Conservation (phyloP, 2,329 filamentous ascomycete species). For the Botryotinia globosa region DNA sequence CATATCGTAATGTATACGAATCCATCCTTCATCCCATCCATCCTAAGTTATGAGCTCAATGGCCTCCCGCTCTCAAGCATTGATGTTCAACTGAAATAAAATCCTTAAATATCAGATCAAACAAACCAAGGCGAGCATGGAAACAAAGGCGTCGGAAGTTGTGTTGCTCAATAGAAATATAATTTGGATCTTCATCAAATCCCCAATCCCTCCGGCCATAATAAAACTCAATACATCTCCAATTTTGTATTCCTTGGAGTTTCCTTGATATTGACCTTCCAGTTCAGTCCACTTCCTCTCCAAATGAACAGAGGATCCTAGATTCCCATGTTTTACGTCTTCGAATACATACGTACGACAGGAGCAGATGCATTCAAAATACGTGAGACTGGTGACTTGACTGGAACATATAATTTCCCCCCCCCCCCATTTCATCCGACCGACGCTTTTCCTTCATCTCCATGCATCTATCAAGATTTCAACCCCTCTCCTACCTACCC, state of each 20-base stretch:
- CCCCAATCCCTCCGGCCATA: background rate
- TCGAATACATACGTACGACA: background rate
- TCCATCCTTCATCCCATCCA: constrained; percentile 16
- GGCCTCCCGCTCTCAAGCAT: background rate
- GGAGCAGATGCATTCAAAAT: background rate
- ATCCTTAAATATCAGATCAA: constrained; percentile 21
- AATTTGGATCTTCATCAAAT: constrained; percentile 18
- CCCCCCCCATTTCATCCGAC: background rate
- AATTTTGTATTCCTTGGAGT: background rate
- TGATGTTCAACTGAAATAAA: constrained; percentile 8
- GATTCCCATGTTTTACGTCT: background rate
- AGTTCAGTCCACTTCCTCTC: background rate
- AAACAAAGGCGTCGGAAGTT: background rate
- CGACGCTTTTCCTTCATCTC: background rate
- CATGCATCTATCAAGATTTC: background rate
- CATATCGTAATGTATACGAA: background rate
- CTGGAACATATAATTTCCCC: constrained; percentile 14
- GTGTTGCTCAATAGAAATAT: background rate
- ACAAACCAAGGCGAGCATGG: background rate
- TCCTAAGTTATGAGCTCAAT: constrained; percentile 1
- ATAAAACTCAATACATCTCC: constrained; percentile 9
- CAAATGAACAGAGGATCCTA: background rate
- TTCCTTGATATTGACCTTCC: background rate
- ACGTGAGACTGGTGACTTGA: constrained; percentile 2
- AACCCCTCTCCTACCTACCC: background rate